Conservation (phyloP, 306 rosid species). For the Quercus ilex region DNA sequence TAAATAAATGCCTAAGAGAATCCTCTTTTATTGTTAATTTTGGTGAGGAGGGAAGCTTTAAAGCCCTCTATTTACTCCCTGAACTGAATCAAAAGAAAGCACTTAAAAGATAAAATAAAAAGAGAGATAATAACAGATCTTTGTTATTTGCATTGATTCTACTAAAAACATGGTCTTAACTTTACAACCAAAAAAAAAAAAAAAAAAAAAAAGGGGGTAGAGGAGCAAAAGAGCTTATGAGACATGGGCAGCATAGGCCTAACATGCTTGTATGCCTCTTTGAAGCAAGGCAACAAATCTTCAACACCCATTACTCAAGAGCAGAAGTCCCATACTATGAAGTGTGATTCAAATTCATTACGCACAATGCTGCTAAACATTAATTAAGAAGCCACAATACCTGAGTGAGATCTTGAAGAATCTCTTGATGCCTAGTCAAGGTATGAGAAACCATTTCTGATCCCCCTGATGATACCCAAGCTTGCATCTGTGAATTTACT, state of each 20-base stretch:
- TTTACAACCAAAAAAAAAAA: background rate
- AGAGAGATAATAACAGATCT: background rate
- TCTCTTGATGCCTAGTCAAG: slow-evolving; percentile 95
- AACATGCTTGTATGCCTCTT: background rate
- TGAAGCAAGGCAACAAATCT: slow-evolving; percentile 8
- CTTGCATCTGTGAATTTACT: slow-evolving; percentile 96
- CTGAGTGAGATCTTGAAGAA: slow-evolving; percentile 98
- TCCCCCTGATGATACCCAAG: slow-evolving; percentile 96
- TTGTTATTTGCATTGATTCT: background rate
- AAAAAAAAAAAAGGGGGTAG: background rate
- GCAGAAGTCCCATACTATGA: background rate
- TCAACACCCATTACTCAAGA: background rate
- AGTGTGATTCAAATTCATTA: background rate
- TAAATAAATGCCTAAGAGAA: background rate
- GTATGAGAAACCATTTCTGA: slow-evolving; percentile 99
- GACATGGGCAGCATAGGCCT: slow-evolving; percentile 4
- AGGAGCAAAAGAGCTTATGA: background rate
- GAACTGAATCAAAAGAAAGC: background rate
- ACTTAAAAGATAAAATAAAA: background rate
- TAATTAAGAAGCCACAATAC: slow-evolving; percentile 36
- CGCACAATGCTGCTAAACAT: background rate
- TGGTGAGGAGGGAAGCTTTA: background rate
- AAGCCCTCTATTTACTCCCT: background rate
- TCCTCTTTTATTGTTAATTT: background rate
- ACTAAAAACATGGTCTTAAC: background rate